A percentile compares a stretch with the other conserved stretches of the same genome.
These are phyloP conservation scores for Flueggea neowawraea DNA, from an alignment of 441 rosid genomes.

Conservation along the genomic window DNA sequence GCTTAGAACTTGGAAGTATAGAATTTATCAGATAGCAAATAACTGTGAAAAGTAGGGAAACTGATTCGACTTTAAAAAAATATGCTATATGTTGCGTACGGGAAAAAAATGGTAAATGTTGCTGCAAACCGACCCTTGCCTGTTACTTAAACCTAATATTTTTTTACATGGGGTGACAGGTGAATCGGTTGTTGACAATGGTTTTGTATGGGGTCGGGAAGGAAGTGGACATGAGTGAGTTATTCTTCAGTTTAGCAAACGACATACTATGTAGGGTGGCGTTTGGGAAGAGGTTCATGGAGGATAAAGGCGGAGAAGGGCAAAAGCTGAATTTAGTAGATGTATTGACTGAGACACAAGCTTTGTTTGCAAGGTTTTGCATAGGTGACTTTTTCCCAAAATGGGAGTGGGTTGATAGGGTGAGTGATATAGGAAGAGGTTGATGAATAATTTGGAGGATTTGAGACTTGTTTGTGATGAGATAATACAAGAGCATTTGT, in stretches of 20 bases:
- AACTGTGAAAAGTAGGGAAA: too few relatives aligned
- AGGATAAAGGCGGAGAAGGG: slow-evolving; percentile 4
- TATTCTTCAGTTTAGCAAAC: slow-evolving; percentile 20
- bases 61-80: too few relatives aligned
- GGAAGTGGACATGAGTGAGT: slow-evolving; percentile 26
- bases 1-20: too few relatives aligned
- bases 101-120: too few relatives aligned
- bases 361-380: slow-evolving; percentile 26
- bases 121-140: too few relatives aligned
- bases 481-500: slow-evolving; percentile 23
- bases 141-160: too few relatives aligned
- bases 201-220: slow-evolving; percentile 5
- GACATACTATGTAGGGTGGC: slow-evolving; percentile 24
- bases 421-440: slow-evolving; percentile 19
- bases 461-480: slow-evolving; percentile 26
- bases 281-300: slow-evolving; percentile 26
- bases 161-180: background rate
- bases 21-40: too few relatives aligned
- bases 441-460: slow-evolving; percentile 20
- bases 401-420: slow-evolving; percentile 23
- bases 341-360: slow-evolving; percentile 25
- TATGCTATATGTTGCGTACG: too few relatives aligned
- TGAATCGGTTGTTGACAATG: slow-evolving; percentile 15
- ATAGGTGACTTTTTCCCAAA: slow-evolving; percentile 28
- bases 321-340: slow-evolving; percentile 7